Base-by-base conservation (phyloP, 768 basidiomycete species). In the Clavulina sp. region DNA sequence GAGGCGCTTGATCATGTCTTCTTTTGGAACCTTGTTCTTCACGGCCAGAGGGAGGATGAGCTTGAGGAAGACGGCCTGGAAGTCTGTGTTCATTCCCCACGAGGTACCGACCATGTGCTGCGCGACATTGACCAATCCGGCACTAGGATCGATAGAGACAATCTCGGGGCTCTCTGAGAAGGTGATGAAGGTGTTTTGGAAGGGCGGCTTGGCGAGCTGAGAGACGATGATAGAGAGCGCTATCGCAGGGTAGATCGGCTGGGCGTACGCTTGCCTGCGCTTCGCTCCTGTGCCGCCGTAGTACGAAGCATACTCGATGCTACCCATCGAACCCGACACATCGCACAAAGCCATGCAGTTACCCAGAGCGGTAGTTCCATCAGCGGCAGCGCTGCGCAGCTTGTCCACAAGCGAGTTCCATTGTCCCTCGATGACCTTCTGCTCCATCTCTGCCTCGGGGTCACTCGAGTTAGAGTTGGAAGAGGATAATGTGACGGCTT, bases 311-410 rank as follows among this genome's bases (percentile, higher is more conserved):
- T 49, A 41, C 9, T 24, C 43, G 16, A 71, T 24, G 9, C 9
- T 23, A 1, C 77, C 79, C 83, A 84, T 84, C 5, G 78, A 80
- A 0, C 78, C 81, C 0, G 79, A 82, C 18, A 84, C 80, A 58
- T 84, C 83, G 62, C 80, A 83, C 26, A 84, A 58, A 0, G 81
- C 81, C 24, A 85, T 59, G 6, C 72, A 69, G 55, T 77, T 81
- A 1, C 78, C 73, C 34, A 85, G 57, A n/a, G n/a, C n/a, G n/a
- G n/a, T n/a, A n/a, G n/a, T n/a, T 38, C 19, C 9, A 38, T 38
- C 34, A n/a, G 63, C 60, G 1, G 79, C 77, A 0, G 70, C 64
- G 29, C 74, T 73, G n/a, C 68, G 68, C 3, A 82, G 63, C 4
- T 67, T 68, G 18, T 67, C 63, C 31, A 84, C 63, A 41, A 84